Evolutionary conservation across 495 filamentous ascomycete genomes (phyloP).

Genomic region (Penicillium roqueforti): DNA sequence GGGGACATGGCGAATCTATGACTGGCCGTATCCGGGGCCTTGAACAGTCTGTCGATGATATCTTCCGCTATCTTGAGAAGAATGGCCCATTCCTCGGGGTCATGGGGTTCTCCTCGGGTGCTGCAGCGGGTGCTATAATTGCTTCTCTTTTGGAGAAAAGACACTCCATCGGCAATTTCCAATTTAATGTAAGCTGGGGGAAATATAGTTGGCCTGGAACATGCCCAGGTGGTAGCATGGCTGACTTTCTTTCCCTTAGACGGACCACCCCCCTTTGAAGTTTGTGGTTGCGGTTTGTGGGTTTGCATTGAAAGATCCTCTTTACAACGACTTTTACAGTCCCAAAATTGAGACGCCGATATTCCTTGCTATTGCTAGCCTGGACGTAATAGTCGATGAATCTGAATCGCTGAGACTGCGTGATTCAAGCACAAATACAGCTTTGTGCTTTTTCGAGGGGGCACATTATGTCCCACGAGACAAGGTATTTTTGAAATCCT

Average conservation of each 20-base stretch:
- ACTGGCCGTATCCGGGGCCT: neutral
- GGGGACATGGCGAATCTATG: constrained; percentile 1
- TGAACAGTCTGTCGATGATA: neutral
- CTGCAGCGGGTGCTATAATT: neutral
- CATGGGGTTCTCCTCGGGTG: constrained; percentile 4
- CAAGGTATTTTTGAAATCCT: neutral
- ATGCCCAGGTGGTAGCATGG: neutral
- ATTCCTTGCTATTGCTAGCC: constrained; percentile 4
- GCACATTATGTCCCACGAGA: neutral
- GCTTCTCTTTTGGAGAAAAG: constrained; percentile 4
- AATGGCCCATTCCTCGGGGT: constrained; percentile 5
- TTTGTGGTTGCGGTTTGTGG: constrained; percentile 11
- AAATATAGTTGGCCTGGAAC: neutral
- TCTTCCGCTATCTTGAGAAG: neutral
- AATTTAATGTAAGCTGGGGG: neutral
- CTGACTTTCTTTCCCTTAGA: neutral
- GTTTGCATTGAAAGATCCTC: constrained; percentile 3
- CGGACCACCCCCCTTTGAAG: constrained; percentile 8
- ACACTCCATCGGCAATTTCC: neutral
- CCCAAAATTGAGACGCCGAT: constrained; percentile 8
- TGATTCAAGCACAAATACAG: neutral
- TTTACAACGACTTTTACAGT: constrained; percentile 1
- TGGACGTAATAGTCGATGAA: constrained; percentile 12
- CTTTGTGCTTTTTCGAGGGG: neutral
- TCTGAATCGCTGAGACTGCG: neutral